Base-by-base conservation (phyloP, 441 rosid genomes). In the Geranium incanum region DNA sequence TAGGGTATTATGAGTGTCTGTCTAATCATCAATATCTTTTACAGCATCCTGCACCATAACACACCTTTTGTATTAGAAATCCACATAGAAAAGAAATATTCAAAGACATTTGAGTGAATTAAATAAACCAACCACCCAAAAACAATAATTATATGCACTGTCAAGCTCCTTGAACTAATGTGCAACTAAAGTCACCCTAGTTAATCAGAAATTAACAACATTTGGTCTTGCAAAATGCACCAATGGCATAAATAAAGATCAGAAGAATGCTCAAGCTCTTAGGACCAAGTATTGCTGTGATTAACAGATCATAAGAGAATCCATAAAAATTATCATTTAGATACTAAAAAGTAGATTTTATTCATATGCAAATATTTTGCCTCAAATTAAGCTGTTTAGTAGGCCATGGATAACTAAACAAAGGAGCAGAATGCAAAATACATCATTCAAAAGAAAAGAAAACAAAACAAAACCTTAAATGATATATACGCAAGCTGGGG, bases 31-130 rank as follows among this genome's bases (percentile, higher is more conserved):
- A 59, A 59, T 59, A 59, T 59, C 64, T 59, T 59, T 18, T 59
- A 59, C 64, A 59, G 64, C 64, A 59, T 59, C 64, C 64, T 59
- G 64, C 64, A 59, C 19, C 59, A 50, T 16, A 50, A 50, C n/a
- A 9, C 15, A 4, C 55, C 55, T 9, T 45, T 45, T 45, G 55
- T 9, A 45, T 45, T 12, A 45, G 15, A 43, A 45, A 45, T 12
- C 55, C 55, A 45, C 55, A 45, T n/a, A 45, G 4, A 50, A 12
- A 12, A 11, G 3, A 48, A n/a, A 48, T n/a, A 50, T 3, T 5
- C 59, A 50, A 45, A 11, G 59, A 50, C 59, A 13, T 50, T 50
- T n/a, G 18, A 3, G 16, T 50, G 15, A 3, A 50, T 50, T 50
- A 50, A 13, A 50, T n/a, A 50, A 50, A 50, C 59, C 59, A 50